phyloP scores from a whole-genome alignment of 164 flowering plant species.

The Litsea cubeba region DNA sequence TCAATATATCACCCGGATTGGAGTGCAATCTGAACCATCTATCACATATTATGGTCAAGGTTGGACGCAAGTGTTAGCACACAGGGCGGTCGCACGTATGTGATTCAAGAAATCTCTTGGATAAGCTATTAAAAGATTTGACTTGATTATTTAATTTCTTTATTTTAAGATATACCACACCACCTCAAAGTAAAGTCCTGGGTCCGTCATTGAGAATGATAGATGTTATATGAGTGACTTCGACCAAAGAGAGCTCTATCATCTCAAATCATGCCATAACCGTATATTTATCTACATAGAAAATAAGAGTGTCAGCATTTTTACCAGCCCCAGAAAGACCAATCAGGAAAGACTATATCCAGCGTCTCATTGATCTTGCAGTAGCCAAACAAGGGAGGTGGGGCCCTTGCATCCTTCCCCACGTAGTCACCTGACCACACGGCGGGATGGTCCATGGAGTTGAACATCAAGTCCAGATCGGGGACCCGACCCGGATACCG shows the following conservation, averaged over 20 bases:
- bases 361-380: conserved; percentile 14
- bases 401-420: conserved; percentile 7
- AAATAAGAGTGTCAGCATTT: background rate
- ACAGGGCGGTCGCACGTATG: too few relatives aligned
- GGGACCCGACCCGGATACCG: conserved; percentile 38
- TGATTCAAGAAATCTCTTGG: too few relatives aligned
- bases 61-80: too few relatives aligned
- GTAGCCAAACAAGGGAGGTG: conserved; percentile 35
- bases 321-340: conserved; percentile 80
- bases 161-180: too few relatives aligned
- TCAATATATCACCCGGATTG: background rate
- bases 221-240: background rate
- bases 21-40: background rate
- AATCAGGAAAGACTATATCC: conserved; percentile 46
- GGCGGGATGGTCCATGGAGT: conserved; percentile 12
- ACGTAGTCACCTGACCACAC: background rate
- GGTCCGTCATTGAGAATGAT: background rate
- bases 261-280: background rate
- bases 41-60: background rate
- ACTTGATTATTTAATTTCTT: too few relatives aligned
- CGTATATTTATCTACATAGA: too few relatives aligned
- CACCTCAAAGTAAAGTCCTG: too few relatives aligned
- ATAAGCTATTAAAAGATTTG: too few relatives aligned
- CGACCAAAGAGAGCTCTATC: background rate
- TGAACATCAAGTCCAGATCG: conserved; percentile 39